These are phyloP conservation scores for Carex scoparia DNA, from an alignment of 176 grass and related monocot species.

Conservation along the genomic window DNA sequence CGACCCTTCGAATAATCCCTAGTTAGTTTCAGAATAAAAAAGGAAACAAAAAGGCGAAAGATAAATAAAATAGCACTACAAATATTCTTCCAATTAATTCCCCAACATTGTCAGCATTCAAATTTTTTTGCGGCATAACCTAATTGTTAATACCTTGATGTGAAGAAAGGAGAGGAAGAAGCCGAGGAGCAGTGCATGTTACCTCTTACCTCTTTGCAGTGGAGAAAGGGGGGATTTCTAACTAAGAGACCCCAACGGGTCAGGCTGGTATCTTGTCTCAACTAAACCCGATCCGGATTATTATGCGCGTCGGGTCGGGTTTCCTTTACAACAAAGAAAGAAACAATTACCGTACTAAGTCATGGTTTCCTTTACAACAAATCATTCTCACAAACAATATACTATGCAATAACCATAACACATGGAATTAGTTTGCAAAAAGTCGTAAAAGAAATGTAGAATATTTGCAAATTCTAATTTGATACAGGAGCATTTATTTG, in stretches of 20 bases:
- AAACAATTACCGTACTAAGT: too few relatives aligned
- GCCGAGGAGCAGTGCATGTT: background rate
- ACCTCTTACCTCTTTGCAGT: background rate
- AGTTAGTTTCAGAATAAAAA: background rate
- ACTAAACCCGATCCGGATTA: too few relatives aligned
- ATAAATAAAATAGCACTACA: background rate
- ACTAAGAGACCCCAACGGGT: background rate
- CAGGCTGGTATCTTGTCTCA: too few relatives aligned
- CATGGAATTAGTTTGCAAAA: too few relatives aligned
- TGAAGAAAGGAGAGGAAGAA: background rate
- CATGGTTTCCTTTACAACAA: too few relatives aligned
- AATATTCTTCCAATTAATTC: background rate
- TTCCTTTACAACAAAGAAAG: too few relatives aligned
- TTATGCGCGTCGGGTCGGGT: too few relatives aligned
- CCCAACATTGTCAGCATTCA: background rate
- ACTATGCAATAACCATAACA: too few relatives aligned
- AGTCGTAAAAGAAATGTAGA: too few relatives aligned
- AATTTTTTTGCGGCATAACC: background rate
- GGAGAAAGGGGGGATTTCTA: background rate
- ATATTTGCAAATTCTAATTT: too few relatives aligned
- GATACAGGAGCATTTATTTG: too few relatives aligned
- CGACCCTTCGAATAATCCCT: constrained; percentile 16
- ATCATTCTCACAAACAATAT: too few relatives aligned
- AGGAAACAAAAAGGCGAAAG: background rate
- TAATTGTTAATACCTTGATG: background rate